Evolutionary conservation across 1,139 yeast genomes (phyloP).

Genomic region (Arxiozyma slooffiae): DNA sequence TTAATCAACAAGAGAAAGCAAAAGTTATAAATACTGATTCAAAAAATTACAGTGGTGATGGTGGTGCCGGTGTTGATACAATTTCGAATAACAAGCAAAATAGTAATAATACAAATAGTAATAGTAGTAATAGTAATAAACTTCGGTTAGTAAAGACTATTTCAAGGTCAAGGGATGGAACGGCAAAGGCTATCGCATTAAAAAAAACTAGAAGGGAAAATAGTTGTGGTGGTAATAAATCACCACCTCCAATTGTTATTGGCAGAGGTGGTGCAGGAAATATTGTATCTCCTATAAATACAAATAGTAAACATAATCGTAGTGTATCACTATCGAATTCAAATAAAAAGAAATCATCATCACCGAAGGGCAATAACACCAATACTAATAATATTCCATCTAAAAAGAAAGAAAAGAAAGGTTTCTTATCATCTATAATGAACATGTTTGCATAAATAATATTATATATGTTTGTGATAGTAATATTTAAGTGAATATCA

Average conservation of each 20-base stretch:
- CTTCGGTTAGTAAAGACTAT: background rate
- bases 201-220: slow-evolving; percentile 1
- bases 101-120: too few relatives aligned
- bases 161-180: background rate
- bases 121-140: background rate
- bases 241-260: slow-evolving; percentile 10
- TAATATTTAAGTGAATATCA: background rate
- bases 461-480: background rate
- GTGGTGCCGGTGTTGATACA: too few relatives aligned
- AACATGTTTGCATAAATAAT: slow-evolving; percentile 6
- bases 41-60: background rate
- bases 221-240: background rate
- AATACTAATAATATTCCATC: slow-evolving; percentile 1
- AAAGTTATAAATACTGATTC: background rate
- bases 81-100: too few relatives aligned
- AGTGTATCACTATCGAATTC: background rate
- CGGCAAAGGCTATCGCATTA: background rate
- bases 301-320: background rate
- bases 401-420: slow-evolving; percentile 9
- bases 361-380: slow-evolving; percentile 14
- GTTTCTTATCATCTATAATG: slow-evolving; percentile 14
- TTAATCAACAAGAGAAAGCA: background rate
- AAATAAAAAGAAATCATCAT: slow-evolving; percentile 2
- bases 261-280: slow-evolving; percentile 36
- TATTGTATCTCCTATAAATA: slow-evolving; percentile 31